Percentiles rank a stretch among this genome's conserved stretches.
Evolutionary conservation across 179 eudicot species (phyloP).

Genomic region (Vitellaria paradoxa): DNA sequence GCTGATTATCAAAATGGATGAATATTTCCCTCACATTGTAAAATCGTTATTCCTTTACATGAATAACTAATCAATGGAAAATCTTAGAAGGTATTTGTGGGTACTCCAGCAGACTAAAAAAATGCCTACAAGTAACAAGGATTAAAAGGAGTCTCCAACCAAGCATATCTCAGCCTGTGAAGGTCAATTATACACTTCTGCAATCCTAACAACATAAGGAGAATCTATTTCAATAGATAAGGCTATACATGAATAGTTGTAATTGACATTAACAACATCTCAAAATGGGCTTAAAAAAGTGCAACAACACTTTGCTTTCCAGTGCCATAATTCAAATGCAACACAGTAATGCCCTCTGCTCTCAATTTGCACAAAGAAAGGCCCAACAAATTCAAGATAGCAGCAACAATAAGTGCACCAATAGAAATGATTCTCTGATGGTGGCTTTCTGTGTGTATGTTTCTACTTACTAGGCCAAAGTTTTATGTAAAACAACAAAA

Average conservation of each 20-base stretch:
- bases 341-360: not conserved
- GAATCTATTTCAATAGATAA: not conserved
- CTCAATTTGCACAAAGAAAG: not conserved
- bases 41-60: not conserved
- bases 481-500: not conserved
- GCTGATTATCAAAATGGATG: not conserved
- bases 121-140: not conserved
- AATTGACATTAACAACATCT: not conserved
- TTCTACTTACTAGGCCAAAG: not conserved
- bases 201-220: no score
- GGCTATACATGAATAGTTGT: not conserved
- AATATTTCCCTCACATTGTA: not conserved
- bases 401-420: not conserved
- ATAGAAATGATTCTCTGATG: not conserved
- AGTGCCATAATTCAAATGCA: not conserved
- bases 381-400: not conserved
- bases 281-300: slow-evolving; percentile 8
- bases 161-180: not conserved
- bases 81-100: not conserved
- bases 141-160: not conserved
- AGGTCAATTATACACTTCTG: not conserved
- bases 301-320: slow-evolving; percentile 3
- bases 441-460: not conserved
- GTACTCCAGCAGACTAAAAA: not conserved
- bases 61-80: not conserved